Evolutionary conservation across 2,329 filamentous ascomycete species (phyloP).

Genomic region (Stachybotrys echinatus): DNA sequence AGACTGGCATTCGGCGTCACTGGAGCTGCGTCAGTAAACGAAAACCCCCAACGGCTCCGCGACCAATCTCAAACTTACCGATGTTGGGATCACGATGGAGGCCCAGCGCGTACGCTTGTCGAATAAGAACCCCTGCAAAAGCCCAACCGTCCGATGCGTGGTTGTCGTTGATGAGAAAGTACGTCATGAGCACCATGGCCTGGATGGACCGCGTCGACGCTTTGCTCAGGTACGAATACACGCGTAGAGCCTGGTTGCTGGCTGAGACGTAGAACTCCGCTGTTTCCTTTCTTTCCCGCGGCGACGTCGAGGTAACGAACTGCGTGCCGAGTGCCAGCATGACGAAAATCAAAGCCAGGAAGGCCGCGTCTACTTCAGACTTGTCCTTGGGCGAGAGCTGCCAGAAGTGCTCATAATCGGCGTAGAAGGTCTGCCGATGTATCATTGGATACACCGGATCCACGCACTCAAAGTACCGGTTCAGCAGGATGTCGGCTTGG

Average conservation of each 20-base stretch:
- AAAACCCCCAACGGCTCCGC: conserved; percentile 8
- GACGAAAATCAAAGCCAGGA: conserved; percentile 69
- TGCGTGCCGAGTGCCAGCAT: conserved; percentile 76
- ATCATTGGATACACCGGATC: conserved; percentile 81
- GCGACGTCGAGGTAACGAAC: conserved; percentile 58
- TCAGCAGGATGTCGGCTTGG: conserved; percentile 66
- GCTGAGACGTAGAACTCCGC: conserved; percentile 80
- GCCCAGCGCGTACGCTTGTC: conserved; percentile 78
- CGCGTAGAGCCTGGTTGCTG: conserved; percentile 69
- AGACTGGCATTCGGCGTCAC: conserved; percentile 59
- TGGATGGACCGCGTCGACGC: conserved; percentile 69
- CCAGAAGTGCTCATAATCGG: conserved; percentile 78
- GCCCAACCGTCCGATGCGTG: conserved; percentile 80
- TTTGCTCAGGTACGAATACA: conserved; percentile 71
- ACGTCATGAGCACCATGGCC: conserved; percentile 74
- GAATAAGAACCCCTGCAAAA: conserved; percentile 70
- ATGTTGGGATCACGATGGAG: conserved; percentile 75
- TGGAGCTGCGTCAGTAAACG: conserved; percentile 16
- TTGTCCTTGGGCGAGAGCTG: conserved; percentile 52
- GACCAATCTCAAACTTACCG: conserved; percentile 30
- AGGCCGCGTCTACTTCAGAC: conserved; percentile 57
- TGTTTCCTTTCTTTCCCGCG: conserved; percentile 63
- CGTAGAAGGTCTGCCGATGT: conserved; percentile 68
- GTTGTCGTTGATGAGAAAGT: conserved; percentile 83
- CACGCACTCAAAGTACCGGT: conserved; percentile 63